These are phyloP conservation scores for Passalora sequoiae DNA, from an alignment of 2,329 filamentous ascomycete genomes.

Conservation along the genomic window DNA sequence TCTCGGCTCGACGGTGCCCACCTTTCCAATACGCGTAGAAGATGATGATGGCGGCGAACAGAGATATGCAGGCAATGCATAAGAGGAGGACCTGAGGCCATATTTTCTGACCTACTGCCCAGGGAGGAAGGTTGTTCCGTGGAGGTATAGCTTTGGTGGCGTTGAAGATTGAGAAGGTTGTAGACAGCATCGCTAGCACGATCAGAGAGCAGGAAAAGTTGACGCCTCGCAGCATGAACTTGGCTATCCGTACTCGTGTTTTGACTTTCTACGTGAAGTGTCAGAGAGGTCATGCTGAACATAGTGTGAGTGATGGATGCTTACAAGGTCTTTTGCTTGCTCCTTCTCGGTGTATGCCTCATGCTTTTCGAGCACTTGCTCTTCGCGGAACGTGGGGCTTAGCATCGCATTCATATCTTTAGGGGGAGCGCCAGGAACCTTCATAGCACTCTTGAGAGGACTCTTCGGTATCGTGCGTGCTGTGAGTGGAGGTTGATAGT, in stretches of 20 bases:
- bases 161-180: constrained; percentile 90
- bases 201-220: constrained; percentile 97
- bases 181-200: constrained; percentile 80
- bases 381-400: constrained; percentile 87
- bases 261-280: constrained; percentile 71
- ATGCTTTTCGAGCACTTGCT: constrained; percentile 77
- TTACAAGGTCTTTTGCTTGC: constrained; percentile 80
- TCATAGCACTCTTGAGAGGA: constrained; percentile 86
- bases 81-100: constrained; percentile 91
- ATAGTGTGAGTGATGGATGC: constrained; percentile 35
- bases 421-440: constrained; percentile 74
- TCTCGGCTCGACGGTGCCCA: constrained; percentile 83
- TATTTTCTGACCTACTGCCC: constrained; percentile 70
- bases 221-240: constrained; percentile 88
- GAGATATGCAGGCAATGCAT: constrained; percentile 70
- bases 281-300: constrained; percentile 30
- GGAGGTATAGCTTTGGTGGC: constrained; percentile 68
- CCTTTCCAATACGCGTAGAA: constrained; percentile 83
- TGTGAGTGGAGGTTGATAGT: constrained; percentile 43
- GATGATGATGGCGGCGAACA: constrained; percentile 71
- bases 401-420: constrained; percentile 67
- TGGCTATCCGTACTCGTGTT: constrained; percentile 82
- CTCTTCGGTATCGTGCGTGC: constrained; percentile 59
- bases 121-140: constrained; percentile 76
- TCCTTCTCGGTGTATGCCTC: constrained; percentile 78